A percentile compares a stretch with the other conserved stretches of the same genome.
Evolutionary conservation across 2,329 filamentous ascomycete genomes (phyloP).

Genomic region (Pestalotiopsis sp.): DNA sequence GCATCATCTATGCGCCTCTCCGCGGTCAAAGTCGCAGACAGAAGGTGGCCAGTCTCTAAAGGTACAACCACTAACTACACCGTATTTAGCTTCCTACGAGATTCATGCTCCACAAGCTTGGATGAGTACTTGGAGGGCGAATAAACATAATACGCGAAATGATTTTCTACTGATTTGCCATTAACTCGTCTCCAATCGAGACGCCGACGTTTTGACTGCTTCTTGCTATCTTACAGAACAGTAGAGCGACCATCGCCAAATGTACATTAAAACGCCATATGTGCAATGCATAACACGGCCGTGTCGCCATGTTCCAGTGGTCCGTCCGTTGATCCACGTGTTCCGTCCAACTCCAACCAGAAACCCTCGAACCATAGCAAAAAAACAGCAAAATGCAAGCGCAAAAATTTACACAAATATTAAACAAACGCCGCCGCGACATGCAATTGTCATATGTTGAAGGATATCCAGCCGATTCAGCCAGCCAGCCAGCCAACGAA

Average conservation of each 20-base stretch:
- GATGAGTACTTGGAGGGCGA: too few relatives aligned
- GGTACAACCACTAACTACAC: too few relatives aligned
- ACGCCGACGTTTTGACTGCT: not conserved
- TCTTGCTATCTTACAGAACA: not conserved
- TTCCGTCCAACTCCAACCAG: conserved; percentile 1
- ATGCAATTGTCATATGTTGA: conserved; percentile 7
- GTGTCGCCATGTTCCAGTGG: not conserved
- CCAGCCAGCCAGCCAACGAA: not conserved
- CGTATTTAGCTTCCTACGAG: too few relatives aligned
- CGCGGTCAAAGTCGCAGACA: too few relatives aligned
- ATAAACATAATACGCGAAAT: too few relatives aligned
- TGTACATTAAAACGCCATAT: not conserved
- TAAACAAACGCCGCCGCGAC: conserved; percentile 3
- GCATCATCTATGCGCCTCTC: too few relatives aligned
- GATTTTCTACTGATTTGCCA: too few relatives aligned
- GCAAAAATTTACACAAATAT: not conserved
- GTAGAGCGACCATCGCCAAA: too few relatives aligned
- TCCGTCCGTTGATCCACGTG: not conserved
- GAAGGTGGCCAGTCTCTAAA: too few relatives aligned
- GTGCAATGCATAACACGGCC: not conserved
- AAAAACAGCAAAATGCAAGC: not conserved
- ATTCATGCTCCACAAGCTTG: too few relatives aligned
- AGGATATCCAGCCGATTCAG: conserved; percentile 5
- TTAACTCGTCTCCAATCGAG: too few relatives aligned
- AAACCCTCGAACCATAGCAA: not conserved